Percentiles rank a stretch among this genome's conserved stretches.
Evolutionary conservation across 2,329 filamentous ascomycete species (phyloP).

Genomic region (Didymella keratinophila): DNA sequence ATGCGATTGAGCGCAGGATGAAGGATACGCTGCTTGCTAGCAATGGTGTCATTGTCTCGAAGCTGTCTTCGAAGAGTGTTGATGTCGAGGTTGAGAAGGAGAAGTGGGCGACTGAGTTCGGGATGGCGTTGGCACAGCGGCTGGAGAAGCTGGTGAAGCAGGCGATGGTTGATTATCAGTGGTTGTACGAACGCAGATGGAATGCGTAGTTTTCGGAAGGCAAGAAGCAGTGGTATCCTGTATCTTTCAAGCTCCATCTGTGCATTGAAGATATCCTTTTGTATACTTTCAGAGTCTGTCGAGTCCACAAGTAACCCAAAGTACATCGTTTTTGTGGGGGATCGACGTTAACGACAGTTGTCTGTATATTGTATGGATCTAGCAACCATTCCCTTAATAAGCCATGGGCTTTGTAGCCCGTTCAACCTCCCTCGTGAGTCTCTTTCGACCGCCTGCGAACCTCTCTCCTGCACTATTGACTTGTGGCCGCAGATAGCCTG

Average conservation of each 20-base stretch:
- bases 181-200: conserved; percentile 20
- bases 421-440: no score
- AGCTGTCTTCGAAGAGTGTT: conserved; percentile 10
- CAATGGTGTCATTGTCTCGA: conserved; percentile 24
- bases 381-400: no score
- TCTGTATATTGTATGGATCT: not conserved
- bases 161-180: not conserved
- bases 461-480: not conserved
- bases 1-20: conserved; percentile 25
- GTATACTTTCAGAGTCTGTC: no score
- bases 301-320: no score
- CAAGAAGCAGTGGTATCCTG: no score
- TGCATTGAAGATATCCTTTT: no score
- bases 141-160: conserved; percentile 21
- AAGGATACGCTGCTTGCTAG: conserved; percentile 31
- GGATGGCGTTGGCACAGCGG: conserved; percentile 20
- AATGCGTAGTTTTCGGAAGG: no score
- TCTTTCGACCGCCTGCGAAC: not conserved
- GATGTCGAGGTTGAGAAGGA: conserved; percentile 18
- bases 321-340: no score
- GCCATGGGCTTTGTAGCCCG: not conserved
- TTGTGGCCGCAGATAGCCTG: not conserved
- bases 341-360: not conserved
- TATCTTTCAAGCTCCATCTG: no score
- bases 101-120: conserved; percentile 33